Percentiles rank a stretch among this genome's conserved stretches.
phyloP scores from a whole-genome alignment of 257 asterid species.

The Mentha longifolia region DNA sequence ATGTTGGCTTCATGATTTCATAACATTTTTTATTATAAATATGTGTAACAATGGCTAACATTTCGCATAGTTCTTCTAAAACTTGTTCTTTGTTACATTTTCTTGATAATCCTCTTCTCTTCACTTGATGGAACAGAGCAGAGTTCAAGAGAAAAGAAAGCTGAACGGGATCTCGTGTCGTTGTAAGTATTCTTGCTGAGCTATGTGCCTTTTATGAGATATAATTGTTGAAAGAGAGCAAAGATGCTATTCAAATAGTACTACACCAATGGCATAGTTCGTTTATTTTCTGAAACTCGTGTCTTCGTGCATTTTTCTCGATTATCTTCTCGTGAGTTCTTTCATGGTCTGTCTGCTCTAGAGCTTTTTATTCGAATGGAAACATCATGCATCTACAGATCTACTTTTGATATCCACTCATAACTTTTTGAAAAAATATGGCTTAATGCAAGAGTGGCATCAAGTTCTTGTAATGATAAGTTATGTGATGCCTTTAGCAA shows the following conservation, averaged over 20 bases:
- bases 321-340: too few species aligned
- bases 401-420: too few species aligned
- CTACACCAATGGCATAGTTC: too few species aligned
- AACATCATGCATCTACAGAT: neutral
- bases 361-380: neutral
- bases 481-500: neutral
- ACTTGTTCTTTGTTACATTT: neutral
- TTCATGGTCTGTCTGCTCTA: neutral
- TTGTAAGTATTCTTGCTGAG: slow-evolving; percentile 9
- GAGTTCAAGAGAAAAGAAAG: neutral
- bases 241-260: too few species aligned
- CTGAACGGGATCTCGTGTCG: neutral
- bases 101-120: neutral
- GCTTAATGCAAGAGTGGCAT: too few species aligned
- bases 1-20: neutral
- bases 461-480: neutral
- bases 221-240: neutral
- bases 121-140: neutral
- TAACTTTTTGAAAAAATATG: too few species aligned
- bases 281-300: too few species aligned
- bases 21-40: neutral
- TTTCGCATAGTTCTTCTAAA: neutral
- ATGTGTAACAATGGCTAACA: neutral
- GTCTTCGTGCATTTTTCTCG: too few species aligned
- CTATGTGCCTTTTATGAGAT: neutral